Percentiles rank a stretch among this genome's conserved stretches.
phyloP scores from a whole-genome alignment of 192 early-diverging fungal species.

The Coemansia sp. region DNA sequence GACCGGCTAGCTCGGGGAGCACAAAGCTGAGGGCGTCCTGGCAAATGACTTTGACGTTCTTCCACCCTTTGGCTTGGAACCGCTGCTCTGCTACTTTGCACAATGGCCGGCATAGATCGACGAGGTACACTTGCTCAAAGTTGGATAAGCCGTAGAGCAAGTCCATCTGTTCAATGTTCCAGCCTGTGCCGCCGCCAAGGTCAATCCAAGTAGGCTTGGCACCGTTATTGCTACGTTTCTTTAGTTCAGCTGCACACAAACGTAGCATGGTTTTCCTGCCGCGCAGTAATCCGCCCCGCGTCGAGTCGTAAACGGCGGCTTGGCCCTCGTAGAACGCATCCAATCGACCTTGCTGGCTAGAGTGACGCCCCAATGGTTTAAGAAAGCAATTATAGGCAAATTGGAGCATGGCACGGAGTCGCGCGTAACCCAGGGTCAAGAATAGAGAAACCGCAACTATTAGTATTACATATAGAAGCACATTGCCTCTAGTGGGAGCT shows the following conservation, averaged over 20 bases:
- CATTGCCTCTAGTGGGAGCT: background rate
- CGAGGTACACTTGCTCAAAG: constrained; percentile 76
- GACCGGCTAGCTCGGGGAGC: constrained; percentile 53
- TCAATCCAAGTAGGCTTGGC: constrained; percentile 60
- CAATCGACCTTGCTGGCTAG: constrained; percentile 69
- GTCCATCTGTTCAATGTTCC: constrained; percentile 81
- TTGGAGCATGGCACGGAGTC: background rate
- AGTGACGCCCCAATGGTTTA: constrained; percentile 63
- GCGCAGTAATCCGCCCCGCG: constrained; percentile 68
- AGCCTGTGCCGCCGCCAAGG: constrained; percentile 68
- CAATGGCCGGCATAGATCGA: constrained; percentile 80
- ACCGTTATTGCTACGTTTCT: constrained; percentile 21
- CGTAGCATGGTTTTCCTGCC: constrained; percentile 79
- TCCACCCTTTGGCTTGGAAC: constrained; percentile 76
- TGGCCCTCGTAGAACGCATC: constrained; percentile 82
- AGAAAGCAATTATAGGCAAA: constrained; percentile 78
- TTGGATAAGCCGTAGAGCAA: constrained; percentile 66
- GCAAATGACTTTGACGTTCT: constrained; percentile 76
- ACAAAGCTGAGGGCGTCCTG: constrained; percentile 73
- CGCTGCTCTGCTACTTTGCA: constrained; percentile 76
- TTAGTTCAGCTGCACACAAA: constrained; percentile 77
- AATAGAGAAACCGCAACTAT: background rate
- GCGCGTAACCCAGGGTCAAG: background rate
- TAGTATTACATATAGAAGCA: background rate
- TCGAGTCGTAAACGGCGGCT: constrained; percentile 77